Conservation (phyloP, 2,329 filamentous ascomycete genomes). For the Pseudogymnoascus sp. region DNA sequence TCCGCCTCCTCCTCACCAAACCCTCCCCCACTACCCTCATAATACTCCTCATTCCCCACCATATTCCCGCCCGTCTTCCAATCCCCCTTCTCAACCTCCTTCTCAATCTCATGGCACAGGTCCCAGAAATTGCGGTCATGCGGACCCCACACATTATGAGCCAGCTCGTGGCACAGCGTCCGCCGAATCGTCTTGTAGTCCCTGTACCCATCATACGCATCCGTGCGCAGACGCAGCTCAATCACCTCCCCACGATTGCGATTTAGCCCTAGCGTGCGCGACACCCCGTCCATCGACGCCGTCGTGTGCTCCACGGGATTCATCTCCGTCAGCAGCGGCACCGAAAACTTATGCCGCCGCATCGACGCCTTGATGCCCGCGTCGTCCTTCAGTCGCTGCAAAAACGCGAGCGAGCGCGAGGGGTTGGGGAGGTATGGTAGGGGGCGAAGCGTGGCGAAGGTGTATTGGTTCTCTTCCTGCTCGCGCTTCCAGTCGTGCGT, state of each 20-base stretch:
- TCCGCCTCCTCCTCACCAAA: conserved; percentile 45
- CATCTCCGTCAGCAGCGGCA: conserved; percentile 90
- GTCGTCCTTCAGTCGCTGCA: conserved; percentile 70
- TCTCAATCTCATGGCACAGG: conserved; percentile 77
- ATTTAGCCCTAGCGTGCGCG: conserved; percentile 76
- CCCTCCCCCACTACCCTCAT: conserved; percentile 37
- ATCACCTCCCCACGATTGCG: conserved; percentile 83
- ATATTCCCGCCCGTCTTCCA: conserved; percentile 64
- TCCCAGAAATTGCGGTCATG: conserved; percentile 90
- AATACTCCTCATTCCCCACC: conserved; percentile 51
- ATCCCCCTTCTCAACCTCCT: conserved; percentile 72
- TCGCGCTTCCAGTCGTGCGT: conserved; percentile 38
- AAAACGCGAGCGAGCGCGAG: conserved; percentile 59
- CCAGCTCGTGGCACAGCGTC: conserved; percentile 89
- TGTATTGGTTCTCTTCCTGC: conserved; percentile 54
- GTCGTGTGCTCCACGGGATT: conserved; percentile 74
- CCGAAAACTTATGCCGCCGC: conserved; percentile 74
- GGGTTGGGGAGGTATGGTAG: conserved; percentile 71
- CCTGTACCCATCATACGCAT: conserved; percentile 86
- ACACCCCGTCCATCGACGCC: conserved; percentile 60
- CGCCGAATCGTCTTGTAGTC: conserved; percentile 88
- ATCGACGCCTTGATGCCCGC: conserved; percentile 78
- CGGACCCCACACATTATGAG: conserved; percentile 79
- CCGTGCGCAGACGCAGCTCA: conserved; percentile 81
- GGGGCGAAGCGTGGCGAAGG: conserved; percentile 69